Evolutionary conservation across 345 rosid species (phyloP).

Genomic region (Rhodamnia argentea): DNA sequence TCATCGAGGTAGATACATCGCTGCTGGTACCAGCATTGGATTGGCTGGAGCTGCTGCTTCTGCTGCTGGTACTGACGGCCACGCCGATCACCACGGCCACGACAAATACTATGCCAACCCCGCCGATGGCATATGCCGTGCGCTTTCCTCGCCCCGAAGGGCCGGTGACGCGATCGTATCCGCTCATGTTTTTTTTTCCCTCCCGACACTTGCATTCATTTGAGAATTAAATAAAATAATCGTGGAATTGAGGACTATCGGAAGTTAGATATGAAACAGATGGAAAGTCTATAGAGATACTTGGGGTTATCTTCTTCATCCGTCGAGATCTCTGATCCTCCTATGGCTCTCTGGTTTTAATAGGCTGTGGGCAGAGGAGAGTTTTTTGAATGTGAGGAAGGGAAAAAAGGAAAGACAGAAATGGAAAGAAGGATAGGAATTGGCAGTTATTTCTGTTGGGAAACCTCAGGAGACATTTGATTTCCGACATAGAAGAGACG

Average conservation of each 20-base stretch:
- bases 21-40: background rate
- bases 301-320: background rate
- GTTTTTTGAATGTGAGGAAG: background rate
- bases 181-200: background rate
- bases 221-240: background rate
- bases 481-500: background rate
- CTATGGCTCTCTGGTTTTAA: background rate
- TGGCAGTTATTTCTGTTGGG: background rate
- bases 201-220: background rate
- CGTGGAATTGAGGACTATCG: background rate
- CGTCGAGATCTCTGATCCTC: background rate
- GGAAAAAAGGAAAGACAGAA: background rate
- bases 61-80: conserved; percentile 17
- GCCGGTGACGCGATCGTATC: background rate
- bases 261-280: background rate
- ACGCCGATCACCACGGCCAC: conserved; percentile 61
- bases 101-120: conserved; percentile 37
- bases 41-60: background rate
- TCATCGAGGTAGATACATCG: conserved; percentile 12
- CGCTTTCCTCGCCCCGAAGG: conserved; percentile 12
- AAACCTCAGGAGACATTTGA: background rate
- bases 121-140: conserved; percentile 24
- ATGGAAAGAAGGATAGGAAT: background rate
- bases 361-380: background rate
- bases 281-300: background rate